These are phyloP conservation scores for Sisymbrium irio DNA, from an alignment of 345 rosid species.

Conservation along the genomic window DNA sequence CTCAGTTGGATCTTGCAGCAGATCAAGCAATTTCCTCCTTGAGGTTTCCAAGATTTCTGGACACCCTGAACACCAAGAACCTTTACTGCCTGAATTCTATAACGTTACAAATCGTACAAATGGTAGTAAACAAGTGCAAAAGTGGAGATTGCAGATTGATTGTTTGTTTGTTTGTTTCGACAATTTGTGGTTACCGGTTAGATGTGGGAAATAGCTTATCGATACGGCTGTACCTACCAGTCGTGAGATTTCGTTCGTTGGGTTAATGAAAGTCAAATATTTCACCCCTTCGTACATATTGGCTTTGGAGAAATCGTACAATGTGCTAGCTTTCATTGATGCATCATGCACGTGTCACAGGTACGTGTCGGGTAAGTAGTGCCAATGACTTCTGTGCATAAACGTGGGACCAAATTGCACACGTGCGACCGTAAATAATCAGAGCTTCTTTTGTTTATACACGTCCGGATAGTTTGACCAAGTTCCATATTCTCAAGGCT, in stretches of 20 bases:
- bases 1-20: conserved; percentile 4
- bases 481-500: not conserved
- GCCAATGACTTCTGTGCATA: not conserved
- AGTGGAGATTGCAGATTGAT: not conserved
- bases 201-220: not conserved
- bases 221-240: conserved; percentile 7
- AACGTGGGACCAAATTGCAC: conserved; percentile 6
- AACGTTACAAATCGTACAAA: not conserved
- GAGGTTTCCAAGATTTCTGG: not conserved
- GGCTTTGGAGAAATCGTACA: not conserved
- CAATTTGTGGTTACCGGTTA: not conserved
- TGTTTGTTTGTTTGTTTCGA: conserved; percentile 11
- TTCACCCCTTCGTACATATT: not conserved
- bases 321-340: conserved; percentile 2
- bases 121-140: not conserved
- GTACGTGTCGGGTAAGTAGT: not conserved
- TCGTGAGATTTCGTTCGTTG: not conserved
- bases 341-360: conserved; percentile 4
- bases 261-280: conserved; percentile 3
- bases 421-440: not conserved
- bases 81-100: not conserved
- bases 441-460: not conserved
- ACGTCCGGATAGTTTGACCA: conserved; percentile 17
- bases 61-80: not conserved
- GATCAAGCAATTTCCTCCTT: not conserved